phyloP scores from a whole-genome alignment of 129 eudicot species.

The Flaveria bidentis region DNA sequence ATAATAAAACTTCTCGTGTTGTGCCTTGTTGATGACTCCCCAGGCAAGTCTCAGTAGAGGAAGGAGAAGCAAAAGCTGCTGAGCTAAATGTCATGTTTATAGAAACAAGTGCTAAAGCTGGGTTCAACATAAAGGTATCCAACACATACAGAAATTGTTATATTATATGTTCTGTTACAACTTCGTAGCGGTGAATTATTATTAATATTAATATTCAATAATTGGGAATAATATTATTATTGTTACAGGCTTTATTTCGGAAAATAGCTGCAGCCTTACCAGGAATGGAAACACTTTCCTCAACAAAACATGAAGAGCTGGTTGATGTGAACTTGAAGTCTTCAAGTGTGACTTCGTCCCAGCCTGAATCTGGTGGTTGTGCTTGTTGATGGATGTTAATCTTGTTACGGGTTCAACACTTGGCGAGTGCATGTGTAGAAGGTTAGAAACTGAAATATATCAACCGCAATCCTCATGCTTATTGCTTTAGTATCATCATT shows the following conservation, averaged over 20 bases:
- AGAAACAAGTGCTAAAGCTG: conserved; percentile 70
- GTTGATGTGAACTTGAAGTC: conserved; percentile 64
- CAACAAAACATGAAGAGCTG: conserved; percentile 65
- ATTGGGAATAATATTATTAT: neutral
- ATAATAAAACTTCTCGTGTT: conserved; percentile 3
- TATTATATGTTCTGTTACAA: neutral
- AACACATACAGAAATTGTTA: neutral
- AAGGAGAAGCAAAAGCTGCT: conserved; percentile 65
- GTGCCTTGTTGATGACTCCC: conserved; percentile 25
- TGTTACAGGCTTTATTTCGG: conserved; percentile 52
- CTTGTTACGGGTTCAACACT: conserved; percentile 14
- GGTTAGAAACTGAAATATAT: conserved; percentile 12
- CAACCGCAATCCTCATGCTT: conserved; percentile 13
- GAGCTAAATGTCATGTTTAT: conserved; percentile 63
- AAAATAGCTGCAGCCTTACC: conserved; percentile 71
- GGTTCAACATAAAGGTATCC: conserved; percentile 63
- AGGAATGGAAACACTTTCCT: conserved; percentile 70
- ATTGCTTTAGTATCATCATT: conserved; percentile 18
- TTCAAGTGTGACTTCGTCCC: conserved; percentile 36
- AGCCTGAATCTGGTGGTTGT: conserved; percentile 48
- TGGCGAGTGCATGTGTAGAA: conserved; percentile 17
- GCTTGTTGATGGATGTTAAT: conserved; percentile 32
- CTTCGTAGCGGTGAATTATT: neutral
- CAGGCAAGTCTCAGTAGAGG: conserved; percentile 72
- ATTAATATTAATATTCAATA: neutral